Base-by-base conservation (phyloP, 2,329 filamentous ascomycete genomes). In the Nectriaceae sp. region DNA sequence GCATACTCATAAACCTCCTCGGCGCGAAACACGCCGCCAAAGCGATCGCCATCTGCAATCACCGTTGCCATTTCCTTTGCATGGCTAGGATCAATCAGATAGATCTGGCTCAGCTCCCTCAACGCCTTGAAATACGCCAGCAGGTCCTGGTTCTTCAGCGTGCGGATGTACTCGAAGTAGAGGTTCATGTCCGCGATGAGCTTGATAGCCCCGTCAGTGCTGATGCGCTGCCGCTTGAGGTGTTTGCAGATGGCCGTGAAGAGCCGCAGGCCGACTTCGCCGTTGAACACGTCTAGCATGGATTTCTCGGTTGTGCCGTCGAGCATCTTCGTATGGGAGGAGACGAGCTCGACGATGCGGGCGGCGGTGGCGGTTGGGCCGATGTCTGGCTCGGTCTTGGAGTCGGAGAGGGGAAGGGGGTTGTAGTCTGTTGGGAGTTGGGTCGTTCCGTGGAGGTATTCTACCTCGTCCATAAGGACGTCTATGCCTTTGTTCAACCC, bases 1-100 rank as follows among this genome's bases (percentile, higher is more conserved):
- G 93, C 94, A 74, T 95, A 99, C 75, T 97, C 93, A 63, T 96
- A 96, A 3, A 97, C 94, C 74, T 99, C 94, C 69, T 99, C 94
- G 0, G 93, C 90, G 18, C 92, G 82, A 64, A 97, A 97, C 41
- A 99, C 89, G 11, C 94, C 94, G 21, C 89, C 82, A 67, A 97
- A 99, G 3, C 93, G 82, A 64, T 93, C 89, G 1, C 83, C 85
- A 65, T 99, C 94, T 0, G 94, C 92, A 65, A 99, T 97, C 47
- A 99, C 90, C 3, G 87, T 88, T 5, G 94, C 94, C 77, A 99
- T 87, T 68, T 97, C 94, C 68, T 96, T 96, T 13, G 94, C 90
- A 65, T 97, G 88, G 20, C 61, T 58, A 3, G 88, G 80, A 54
- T 93, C 90, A 53, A 99, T 95, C 42, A 99, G 78, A 69, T 96